phyloP scores from a whole-genome alignment of 116 monocot species.

The Trichopus zeylanicus region DNA sequence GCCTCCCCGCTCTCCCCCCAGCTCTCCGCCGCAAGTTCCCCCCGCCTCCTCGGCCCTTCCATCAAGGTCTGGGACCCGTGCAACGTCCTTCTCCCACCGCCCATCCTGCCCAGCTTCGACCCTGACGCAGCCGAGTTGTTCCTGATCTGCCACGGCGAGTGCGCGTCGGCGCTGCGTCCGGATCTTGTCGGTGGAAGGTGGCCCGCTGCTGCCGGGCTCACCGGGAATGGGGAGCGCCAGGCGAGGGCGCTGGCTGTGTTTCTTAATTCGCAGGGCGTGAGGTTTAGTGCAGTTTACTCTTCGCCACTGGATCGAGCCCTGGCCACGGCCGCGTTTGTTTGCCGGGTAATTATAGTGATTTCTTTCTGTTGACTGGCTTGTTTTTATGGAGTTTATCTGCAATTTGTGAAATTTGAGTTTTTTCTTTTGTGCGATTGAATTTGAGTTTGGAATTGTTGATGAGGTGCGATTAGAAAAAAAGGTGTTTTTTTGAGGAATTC shows the following conservation, averaged over 20 bases:
- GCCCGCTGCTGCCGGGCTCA: constrained; percentile 57
- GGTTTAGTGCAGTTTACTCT: constrained; percentile 52
- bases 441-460: too few species aligned
- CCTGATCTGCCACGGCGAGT: constrained; percentile 71
- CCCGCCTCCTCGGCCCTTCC: constrained; percentile 35
- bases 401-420: background rate
- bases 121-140: constrained; percentile 42
- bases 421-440: background rate
- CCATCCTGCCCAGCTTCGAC: constrained; percentile 4
- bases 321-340: constrained; percentile 59
- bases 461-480: too few species aligned
- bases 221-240: constrained; percentile 82
- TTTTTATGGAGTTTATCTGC: too few species aligned
- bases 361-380: too few species aligned
- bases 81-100: constrained; percentile 42
- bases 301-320: constrained; percentile 82
- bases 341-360: constrained; percentile 36
- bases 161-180: constrained; percentile 38
- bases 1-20: constrained; percentile 65
- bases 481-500: too few species aligned
- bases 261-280: constrained; percentile 65
- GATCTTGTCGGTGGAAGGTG: constrained; percentile 85
- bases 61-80: constrained; percentile 73
- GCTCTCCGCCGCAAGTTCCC: constrained; percentile 44
- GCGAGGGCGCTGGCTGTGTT: constrained; percentile 82